Conservation (phyloP, 2,329 filamentous ascomycete species). For the Neobulgaria alba region DNA sequence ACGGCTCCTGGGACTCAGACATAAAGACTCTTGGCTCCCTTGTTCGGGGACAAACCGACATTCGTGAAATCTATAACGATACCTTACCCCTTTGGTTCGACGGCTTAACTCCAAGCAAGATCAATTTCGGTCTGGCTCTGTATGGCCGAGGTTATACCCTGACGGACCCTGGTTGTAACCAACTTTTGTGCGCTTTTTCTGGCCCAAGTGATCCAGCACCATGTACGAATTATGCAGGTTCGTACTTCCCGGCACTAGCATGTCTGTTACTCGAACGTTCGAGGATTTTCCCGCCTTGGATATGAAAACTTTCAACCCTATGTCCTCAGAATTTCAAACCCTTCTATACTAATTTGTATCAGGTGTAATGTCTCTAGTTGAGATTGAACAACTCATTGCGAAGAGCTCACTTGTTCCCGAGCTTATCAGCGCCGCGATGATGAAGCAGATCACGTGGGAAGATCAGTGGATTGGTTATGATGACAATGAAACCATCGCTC, state of each 20-base stretch:
- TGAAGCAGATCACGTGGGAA: conserved; percentile 14
- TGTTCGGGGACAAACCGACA: conserved; percentile 33
- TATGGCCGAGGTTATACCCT: background rate
- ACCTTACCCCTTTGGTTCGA: conserved; percentile 33
- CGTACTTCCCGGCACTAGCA: too few species aligned
- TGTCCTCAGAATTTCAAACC: conserved; percentile 11
- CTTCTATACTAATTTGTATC: conserved; percentile 20
- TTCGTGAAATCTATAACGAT: conserved; percentile 31
- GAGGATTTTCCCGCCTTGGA: conserved; percentile 31
- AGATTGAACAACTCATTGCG: background rate
- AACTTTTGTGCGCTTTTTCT: too few species aligned
- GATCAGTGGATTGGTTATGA: conserved; percentile 29
- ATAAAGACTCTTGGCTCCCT: conserved; percentile 22
- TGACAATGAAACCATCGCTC: conserved; percentile 23
- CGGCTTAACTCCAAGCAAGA: conserved; percentile 30
- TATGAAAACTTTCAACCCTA: conserved; percentile 30
- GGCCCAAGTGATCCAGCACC: too few species aligned
- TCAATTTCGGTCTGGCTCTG: conserved; percentile 32
- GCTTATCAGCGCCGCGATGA: background rate
- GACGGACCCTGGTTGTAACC: background rate
- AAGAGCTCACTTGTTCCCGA: background rate
- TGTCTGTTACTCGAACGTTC: conserved; percentile 28
- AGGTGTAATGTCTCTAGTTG: conserved; percentile 9
- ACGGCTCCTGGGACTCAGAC: conserved; percentile 26
- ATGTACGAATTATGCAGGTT: too few species aligned